Base-by-base conservation (phyloP, 1,284 basidiomycete genomes). In the Papiliotrema terrestris region DNA sequence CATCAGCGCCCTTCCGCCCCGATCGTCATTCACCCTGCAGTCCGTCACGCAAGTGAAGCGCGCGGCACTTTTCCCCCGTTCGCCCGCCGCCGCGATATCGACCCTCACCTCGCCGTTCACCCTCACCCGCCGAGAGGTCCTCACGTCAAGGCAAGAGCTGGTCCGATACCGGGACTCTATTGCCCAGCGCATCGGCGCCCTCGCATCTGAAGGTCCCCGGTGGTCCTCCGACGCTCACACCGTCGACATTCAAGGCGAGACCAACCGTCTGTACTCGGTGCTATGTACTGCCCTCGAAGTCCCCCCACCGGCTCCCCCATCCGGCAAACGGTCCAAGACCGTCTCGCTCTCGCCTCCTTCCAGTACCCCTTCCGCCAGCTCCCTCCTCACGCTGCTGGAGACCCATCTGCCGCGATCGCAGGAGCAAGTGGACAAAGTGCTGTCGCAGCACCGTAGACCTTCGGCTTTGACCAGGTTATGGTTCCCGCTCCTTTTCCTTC, bases 401-500 rank as follows among this genome's bases (percentile, higher is more conserved):
- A 59, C 55, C 1, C 62, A 65, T 32, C 62, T 77, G 3, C 74
- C 75, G 1, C 44, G 58, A 39, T 53, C 62, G 11, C 46, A 53
- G 45, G 39, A 41, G 11, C 26, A 48, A 1, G 55, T 73, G n/a
- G 42, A 58, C 15, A 44, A 57, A 19, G 60, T 63, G 1, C 57
- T 75, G 8, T 25, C 51, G 4, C 52, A 53, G 23, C 71, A 74
- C 57, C 58, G 60, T 20, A 67, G 74, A 9, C 77, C 77, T 0
- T 67, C 65, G 0, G 55, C 60, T 1, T 46, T 75, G 2, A 76
- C 73, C 0, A 59, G 77, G 15, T 63, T 76, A 32, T 78, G 77
- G 77, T 71, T 76, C 51, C 68, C 74, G 0, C 52, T 74, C n/a
- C 66, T 78, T 13, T 72, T 77, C 60, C 55, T 74, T 9, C 77